Evolutionary conservation across 73 alveolate species (phyloP).

Genomic region (Diophrys appendiculata): DNA sequence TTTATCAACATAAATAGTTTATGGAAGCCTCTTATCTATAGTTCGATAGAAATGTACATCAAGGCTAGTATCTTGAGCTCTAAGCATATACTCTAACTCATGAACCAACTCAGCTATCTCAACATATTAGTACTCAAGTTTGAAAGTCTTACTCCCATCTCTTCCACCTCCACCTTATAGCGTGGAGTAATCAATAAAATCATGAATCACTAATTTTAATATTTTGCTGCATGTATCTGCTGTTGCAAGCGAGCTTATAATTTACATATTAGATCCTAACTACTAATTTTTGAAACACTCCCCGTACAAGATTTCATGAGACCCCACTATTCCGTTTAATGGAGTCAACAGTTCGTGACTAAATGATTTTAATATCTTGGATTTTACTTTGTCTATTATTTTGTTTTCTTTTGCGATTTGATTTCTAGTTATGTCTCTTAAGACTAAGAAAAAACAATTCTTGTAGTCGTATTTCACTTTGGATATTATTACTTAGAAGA

Average conservation of each 20-base stretch:
- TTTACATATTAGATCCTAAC: neutral
- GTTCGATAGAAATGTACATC: conserved; percentile 16
- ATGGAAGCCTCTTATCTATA: conserved; percentile 25
- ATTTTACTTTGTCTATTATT: conserved; percentile 27
- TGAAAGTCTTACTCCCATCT: no score
- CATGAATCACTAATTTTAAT: neutral
- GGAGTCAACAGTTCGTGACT: conserved; percentile 49
- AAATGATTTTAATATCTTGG: conserved; percentile 33
- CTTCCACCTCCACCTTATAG: neutral
- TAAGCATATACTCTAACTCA: conserved; percentile 20
- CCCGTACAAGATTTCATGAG: no score
- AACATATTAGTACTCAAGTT: conserved; percentile 3
- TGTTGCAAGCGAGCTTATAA: neutral
- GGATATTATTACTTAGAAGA: no score
- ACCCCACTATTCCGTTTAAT: conserved; percentile 16
- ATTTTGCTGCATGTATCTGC: neutral
- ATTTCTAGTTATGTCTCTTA: conserved; percentile 41
- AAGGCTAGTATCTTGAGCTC: conserved; percentile 1
- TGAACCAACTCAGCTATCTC: neutral
- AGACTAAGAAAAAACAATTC: conserved; percentile 33
- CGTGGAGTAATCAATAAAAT: conserved; percentile 31
- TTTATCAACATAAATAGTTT: conserved; percentile 20
- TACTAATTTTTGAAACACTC: neutral
- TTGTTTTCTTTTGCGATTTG: conserved; percentile 30
- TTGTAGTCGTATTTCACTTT: no score